Base-by-base conservation (phyloP, 1,284 basidiomycete species). In the Ustilago cynodontis region DNA sequence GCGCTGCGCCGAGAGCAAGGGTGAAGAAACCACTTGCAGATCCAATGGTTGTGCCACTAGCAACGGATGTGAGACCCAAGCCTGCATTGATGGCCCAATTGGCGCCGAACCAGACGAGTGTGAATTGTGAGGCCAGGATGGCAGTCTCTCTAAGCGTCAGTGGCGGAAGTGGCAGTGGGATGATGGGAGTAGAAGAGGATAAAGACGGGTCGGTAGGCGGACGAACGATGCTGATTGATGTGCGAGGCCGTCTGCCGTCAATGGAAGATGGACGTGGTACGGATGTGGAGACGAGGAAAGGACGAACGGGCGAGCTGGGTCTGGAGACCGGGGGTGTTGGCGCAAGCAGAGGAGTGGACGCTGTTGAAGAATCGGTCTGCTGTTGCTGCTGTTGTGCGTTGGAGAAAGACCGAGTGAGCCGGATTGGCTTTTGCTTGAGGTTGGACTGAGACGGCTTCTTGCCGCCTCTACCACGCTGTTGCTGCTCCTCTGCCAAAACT, bases 1-100 rank as follows among this genome's bases (percentile, higher is more conserved):
- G 92, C 43, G 94, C 76, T n/a, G 92, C 89, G 3, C 96, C 96
- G 47, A 98, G 88, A 0, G 89, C 91, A 45, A 99, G 88, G 0
- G 96, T 99, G 86, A 98, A 98, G 87, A 99, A 95, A 4, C 96
- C 85, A 93, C 94, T 80, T 11, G 83, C 94, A 76, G 93, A 94
- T 5, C 82, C 82, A 20, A 82, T 74, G 14, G 83, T 85, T 1
- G 84, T 86, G 0, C 82, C 82, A 49, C 82, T 84, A 4, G 84
- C 84, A 9, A 86, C 84, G 3, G 78, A 80, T 1, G 84, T 86
- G 41, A 82, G 63, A 0, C 80, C 83, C 18, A 86, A 57, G 10
- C 76, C 78, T 3, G 82, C 78, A 29, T 84, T 84, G 61, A 85
- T 80, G n/a, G 76, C 71, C 78, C 79, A 85, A 37, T 86, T 86